Conservation (phyloP, 495 filamentous ascomycete genomes). For the Xylaria bambusicola region DNA sequence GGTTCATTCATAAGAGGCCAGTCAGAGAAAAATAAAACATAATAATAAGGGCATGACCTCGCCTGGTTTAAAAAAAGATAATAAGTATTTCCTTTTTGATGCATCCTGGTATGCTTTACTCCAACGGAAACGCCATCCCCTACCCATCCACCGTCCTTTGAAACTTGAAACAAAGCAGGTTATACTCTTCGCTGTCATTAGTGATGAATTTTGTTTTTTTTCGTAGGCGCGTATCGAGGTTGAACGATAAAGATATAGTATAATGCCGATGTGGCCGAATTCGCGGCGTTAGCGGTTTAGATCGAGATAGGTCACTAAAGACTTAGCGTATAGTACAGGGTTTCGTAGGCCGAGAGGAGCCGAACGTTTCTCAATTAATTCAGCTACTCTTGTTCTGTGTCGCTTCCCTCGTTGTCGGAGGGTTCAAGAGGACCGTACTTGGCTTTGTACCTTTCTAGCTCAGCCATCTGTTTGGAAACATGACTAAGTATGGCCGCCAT, state of each 20-base stretch:
- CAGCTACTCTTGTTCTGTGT: conserved; percentile 36
- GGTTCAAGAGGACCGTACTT: conserved; percentile 41
- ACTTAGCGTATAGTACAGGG: conserved; percentile 17
- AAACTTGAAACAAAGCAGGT: conserved; percentile 10
- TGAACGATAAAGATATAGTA: conserved; percentile 18
- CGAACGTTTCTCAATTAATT: neutral
- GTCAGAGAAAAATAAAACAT: neutral
- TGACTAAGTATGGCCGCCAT: conserved; percentile 48
- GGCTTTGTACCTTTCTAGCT: conserved; percentile 51
- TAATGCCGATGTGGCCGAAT: conserved; percentile 9
- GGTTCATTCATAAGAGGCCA: too few species aligned
- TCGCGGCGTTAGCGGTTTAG: neutral
- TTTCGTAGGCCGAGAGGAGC: neutral
- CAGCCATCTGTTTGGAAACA: conserved; percentile 44
- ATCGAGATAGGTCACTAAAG: neutral
- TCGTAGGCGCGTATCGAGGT: conserved; percentile 10
- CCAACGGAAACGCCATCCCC: conserved; percentile 16
- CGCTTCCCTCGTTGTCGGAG: conserved; percentile 29
- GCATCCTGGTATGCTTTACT: conserved; percentile 18
- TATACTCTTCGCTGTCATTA: conserved; percentile 1
- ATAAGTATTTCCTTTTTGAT: conserved; percentile 10
- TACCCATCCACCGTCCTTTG: conserved; percentile 5
- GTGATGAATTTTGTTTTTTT: conserved; percentile 10
- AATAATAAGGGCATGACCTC: conserved; percentile 1
- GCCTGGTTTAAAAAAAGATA: conserved; percentile 1